phyloP scores from a whole-genome alignment of 169 alveolate genomes.

The Ichthyophthirius multifiliis region DNA sequence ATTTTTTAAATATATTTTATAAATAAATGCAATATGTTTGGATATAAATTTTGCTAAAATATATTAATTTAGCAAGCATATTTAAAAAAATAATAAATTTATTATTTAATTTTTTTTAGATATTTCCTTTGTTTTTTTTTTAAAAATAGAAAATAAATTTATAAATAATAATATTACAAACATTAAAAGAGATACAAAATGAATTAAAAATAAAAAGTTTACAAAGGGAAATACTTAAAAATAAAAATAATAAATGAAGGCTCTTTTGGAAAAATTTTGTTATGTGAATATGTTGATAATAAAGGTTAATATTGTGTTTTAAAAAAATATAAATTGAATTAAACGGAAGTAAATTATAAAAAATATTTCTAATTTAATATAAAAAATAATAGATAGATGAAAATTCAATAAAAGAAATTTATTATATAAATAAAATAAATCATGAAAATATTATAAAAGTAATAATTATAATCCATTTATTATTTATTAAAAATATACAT shows the following conservation, averaged over 20 bases:
- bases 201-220: not conserved
- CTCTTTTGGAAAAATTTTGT: not conserved
- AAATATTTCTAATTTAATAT: not conserved
- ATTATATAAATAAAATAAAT: not conserved
- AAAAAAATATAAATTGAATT: not conserved
- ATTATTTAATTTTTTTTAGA: no score
- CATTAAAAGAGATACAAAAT: no score
- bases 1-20: no score
- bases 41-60: no score
- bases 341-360: not conserved
- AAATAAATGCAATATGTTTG: no score
- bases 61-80: no score
- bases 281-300: not conserved
- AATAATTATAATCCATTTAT: not conserved
- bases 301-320: not conserved
- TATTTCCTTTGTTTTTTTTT: no score
- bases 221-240: not conserved
- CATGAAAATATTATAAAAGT: not conserved
- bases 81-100: no score
- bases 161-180: no score
- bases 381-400: not conserved
- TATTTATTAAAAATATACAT: not conserved
- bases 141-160: no score
- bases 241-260: not conserved
- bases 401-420: not conserved